Evolutionary conservation across 805 yeast species (phyloP), one percentile per base, ranked within the genome.

Genomic region (Wickerhamomyces sydowiorum): DNA sequence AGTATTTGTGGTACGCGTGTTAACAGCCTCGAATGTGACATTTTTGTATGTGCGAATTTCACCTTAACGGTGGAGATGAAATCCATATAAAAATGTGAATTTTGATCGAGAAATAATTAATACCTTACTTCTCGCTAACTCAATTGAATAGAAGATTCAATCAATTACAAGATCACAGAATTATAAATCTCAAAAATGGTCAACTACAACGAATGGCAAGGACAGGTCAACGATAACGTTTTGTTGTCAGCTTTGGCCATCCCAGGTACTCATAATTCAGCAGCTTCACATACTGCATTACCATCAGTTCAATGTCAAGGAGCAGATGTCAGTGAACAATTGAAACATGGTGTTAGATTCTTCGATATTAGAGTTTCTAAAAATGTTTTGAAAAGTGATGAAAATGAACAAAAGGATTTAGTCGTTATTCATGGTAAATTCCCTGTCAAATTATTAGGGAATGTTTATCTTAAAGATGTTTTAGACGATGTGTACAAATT

Each of bases 241-340:
- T 54, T 54, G 32, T 46, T 85, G 28, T 68, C 82, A 4, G 64
- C 71, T 43, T 67, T 85, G 40, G 67, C 90, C 0, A 67, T 85
- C 39, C 89, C 91, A 9, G 93, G 93, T n/a, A 84, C 91, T n/a
- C 93, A 85, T 64, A 84, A 85, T 57, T 72, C 86, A 33, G 87
- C 84, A 13, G 91, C 91, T 6, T 78, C 75, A 51, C 80, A 81
- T 57, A 65, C 73, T 7, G 82, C 90, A 2, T 50, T 82, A 36
- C 91, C 91, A 23, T 77, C 87, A 0, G 90, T 85, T 24, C 82
- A 79, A 56, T 85, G 93, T 59, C 93, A 85, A 59, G 83, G 78
- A 15, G 75, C 68, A 7, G 60, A 77, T 1, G 69, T 85, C 38
- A 60, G 70, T 2, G 76, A 74, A 3, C 93, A 85, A 61, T 72